These are phyloP conservation scores for Moesziomyces antarcticus DNA, from an alignment of 1,284 basidiomycete genomes.

Conservation along the genomic window DNA sequence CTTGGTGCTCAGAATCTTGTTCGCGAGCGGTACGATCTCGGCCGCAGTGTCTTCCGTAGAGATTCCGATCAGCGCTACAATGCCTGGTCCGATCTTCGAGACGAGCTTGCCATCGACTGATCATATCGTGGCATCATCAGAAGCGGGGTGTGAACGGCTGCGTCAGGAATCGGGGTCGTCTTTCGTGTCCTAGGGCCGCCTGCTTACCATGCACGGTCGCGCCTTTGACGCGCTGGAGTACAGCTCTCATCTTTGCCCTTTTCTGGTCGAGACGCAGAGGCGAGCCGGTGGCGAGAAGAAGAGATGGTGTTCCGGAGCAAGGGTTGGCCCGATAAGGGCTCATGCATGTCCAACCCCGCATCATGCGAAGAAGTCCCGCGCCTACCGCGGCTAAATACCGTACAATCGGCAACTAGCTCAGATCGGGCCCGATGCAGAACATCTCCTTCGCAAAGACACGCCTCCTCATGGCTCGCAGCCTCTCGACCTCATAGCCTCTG, in stretches of 20 bases:
- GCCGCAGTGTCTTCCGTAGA: constrained; percentile 56
- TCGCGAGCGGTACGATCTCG: constrained; percentile 50
- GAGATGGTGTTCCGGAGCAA: too few species aligned
- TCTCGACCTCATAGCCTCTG: too few species aligned
- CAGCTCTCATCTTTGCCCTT: constrained; percentile 50
- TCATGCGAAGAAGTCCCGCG: background rate
- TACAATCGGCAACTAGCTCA: background rate
- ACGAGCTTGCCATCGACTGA: constrained; percentile 61
- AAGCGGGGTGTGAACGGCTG: background rate
- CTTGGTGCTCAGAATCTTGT: constrained; percentile 57
- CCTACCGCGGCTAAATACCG: background rate
- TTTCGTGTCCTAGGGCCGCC: too few species aligned
- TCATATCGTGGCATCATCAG: background rate
- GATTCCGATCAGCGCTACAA: constrained; percentile 63
- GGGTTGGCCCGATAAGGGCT: too few species aligned
- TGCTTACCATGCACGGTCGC: constrained; percentile 61
- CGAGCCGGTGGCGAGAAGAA: background rate
- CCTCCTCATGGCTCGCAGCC: too few species aligned
- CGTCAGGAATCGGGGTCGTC: too few species aligned
- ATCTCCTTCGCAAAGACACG: background rate
- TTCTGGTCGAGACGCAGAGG: background rate
- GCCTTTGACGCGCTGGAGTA: constrained; percentile 64
- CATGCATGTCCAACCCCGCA: background rate
- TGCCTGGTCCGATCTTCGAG: constrained; percentile 61
- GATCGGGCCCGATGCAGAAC: background rate